Base-by-base conservation (phyloP, 2,329 filamentous ascomycete species). In the Byssothecium circinans region DNA sequence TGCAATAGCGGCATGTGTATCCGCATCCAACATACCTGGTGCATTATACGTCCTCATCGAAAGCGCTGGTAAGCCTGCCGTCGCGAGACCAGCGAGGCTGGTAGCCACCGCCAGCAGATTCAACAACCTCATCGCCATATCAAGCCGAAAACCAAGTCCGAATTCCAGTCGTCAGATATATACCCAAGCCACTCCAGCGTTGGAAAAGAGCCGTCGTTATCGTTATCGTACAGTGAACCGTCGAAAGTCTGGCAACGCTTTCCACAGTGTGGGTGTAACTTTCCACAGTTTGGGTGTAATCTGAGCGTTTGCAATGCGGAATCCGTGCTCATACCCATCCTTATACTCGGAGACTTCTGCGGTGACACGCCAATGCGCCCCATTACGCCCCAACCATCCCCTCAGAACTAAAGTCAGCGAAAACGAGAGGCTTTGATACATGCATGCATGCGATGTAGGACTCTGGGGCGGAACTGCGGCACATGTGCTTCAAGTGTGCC, bases 1-100 rank as follows among this genome's bases (percentile, higher is more conserved):
- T 20, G 48, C 35, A 32, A 60, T 50, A 17, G 49, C 50, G 14
- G 42, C 39, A 29, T 50, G 41, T n/a, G 54, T 60, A 27, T 57
- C 54, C 15, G n/a, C 43, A 7, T 29, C 48, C 2, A 54, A 51
- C 11, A 35, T 23, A 1, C 57, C 57, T 7, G 57, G 57, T 4
- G 54, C 52, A 49, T 56, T 57, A 29, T 39, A 45, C 41, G 48
- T 41, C n/a, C 45, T 38, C 22, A 53, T 40, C 20, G 41, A 39
- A 10, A 49, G 29, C 18, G 51, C 49, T 18, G 50, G 20, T 7
- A 41, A 19, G 20, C 10, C 35, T 14, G 46, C 36, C 15, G 41
- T 34, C 5, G 41, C 47, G 37, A 53, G 25, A 25, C 39, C 40
- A 20, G 33, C 17, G 29, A 54, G 27, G 45, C 45, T 35, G 27